These are phyloP conservation scores for Lyophyllum semitale DNA, from an alignment of 768 basidiomycete species.

Conservation along the genomic window DNA sequence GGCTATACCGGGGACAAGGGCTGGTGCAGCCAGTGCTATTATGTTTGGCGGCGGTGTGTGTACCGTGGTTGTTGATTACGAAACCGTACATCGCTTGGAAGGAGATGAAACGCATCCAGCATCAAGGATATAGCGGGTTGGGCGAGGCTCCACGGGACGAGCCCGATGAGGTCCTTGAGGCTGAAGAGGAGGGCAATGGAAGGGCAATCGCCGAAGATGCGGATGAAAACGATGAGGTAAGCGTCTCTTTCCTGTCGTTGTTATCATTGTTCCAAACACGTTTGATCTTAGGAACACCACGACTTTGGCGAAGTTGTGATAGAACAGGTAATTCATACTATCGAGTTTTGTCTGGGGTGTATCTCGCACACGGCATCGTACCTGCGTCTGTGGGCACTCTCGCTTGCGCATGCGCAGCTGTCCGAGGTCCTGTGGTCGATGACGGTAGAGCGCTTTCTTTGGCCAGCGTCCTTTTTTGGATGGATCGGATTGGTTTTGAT, in stretches of 20 bases:
- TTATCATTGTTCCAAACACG: slow-evolving; percentile 9
- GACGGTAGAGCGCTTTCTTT: slow-evolving; percentile 70
- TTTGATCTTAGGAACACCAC: slow-evolving; percentile 64
- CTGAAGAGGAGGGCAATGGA: slow-evolving; percentile 82
- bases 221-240: slow-evolving; percentile 74
- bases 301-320: slow-evolving; percentile 95
- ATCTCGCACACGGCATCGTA: slow-evolving; percentile 97
- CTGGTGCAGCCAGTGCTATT: slow-evolving; percentile 80
- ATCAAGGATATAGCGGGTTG: slow-evolving; percentile 81
- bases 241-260: slow-evolving; percentile 27
- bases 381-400: slow-evolving; percentile 95
- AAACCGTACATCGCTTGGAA: slow-evolving; percentile 93
- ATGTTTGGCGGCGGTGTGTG: slow-evolving; percentile 78
- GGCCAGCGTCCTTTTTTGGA: slow-evolving; percentile 66
- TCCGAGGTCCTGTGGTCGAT: slow-evolving; percentile 92
- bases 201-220: slow-evolving; percentile 71
- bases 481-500: slow-evolving; percentile 50
- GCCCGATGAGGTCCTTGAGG: slow-evolving; percentile 66
- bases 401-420: slow-evolving; percentile 95
- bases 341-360: slow-evolving; percentile 98
- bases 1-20: slow-evolving; percentile 88
- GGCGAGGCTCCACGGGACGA: slow-evolving; percentile 55
- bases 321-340: slow-evolving; percentile 98
- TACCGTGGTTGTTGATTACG: slow-evolving; percentile 90
- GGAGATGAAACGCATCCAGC: slow-evolving; percentile 83